Conservation (phyloP, 2,329 filamentous ascomycete genomes). For the Pyrenochaeta sp. region DNA sequence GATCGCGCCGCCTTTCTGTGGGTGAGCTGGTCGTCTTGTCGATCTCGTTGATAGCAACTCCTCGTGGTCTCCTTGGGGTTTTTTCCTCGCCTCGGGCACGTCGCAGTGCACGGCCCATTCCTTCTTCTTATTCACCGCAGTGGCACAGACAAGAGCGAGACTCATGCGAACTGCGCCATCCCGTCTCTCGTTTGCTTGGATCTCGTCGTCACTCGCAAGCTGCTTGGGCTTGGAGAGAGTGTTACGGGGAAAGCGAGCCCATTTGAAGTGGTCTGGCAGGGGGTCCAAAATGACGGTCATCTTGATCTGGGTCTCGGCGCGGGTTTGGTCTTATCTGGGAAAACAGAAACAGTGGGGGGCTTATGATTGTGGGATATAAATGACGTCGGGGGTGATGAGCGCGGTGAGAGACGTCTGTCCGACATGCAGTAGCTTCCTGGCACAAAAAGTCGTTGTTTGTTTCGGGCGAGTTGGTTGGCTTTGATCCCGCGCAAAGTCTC, state of each 20-base stretch:
- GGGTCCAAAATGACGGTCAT: slow-evolving; percentile 82
- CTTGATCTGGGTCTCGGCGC: slow-evolving; percentile 95
- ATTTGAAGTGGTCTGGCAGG: slow-evolving; percentile 77
- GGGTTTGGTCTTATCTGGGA: slow-evolving; percentile 70
- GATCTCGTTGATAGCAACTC: slow-evolving; percentile 53
- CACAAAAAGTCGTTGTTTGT: slow-evolving; percentile 29
- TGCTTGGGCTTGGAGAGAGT: slow-evolving; percentile 96
- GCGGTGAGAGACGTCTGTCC: too few relatives aligned
- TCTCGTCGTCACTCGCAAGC: slow-evolving; percentile 75
- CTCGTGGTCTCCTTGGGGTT: slow-evolving; percentile 45
- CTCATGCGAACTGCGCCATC: slow-evolving; percentile 42
- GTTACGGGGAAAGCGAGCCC: slow-evolving; percentile 86
- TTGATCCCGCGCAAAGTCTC: slow-evolving; percentile 38
- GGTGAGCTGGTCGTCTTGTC: slow-evolving; percentile 71
- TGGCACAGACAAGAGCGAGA: slow-evolving; percentile 78
- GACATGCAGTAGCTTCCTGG: slow-evolving; percentile 8
- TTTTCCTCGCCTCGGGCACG: slow-evolving; percentile 59
- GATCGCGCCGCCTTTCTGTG: slow-evolving; percentile 91
- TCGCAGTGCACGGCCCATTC: slow-evolving; percentile 72
- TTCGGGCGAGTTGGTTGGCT: slow-evolving; percentile 44
- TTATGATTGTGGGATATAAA: slow-evolving; percentile 38
- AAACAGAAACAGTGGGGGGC: slow-evolving; percentile 28
- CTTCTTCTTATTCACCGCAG: slow-evolving; percentile 80
- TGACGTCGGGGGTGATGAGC: slow-evolving; percentile 26
- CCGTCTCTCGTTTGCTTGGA: slow-evolving; percentile 78